These are phyloP conservation scores for Ceratocystis lukuohia DNA, from an alignment of 2,329 filamentous ascomycete species.

Conservation along the genomic window DNA sequence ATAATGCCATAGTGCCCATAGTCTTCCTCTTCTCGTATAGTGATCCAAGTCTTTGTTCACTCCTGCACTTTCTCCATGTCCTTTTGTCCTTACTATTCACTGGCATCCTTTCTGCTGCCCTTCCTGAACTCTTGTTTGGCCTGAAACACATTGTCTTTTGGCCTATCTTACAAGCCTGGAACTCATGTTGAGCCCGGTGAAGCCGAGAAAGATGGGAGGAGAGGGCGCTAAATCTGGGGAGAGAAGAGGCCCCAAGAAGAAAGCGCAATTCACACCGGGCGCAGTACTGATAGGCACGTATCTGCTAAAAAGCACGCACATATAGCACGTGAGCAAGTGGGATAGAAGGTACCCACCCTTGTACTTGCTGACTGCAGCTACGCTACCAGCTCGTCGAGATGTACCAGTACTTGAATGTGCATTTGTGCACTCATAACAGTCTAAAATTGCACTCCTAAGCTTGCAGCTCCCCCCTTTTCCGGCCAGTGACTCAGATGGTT, in stretches of 20 bases:
- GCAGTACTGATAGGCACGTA: background rate
- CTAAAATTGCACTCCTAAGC: background rate
- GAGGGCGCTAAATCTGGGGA: background rate
- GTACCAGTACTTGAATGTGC: background rate
- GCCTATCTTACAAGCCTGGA: background rate
- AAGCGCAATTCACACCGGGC: background rate
- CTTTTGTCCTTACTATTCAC: background rate
- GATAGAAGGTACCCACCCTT: background rate
- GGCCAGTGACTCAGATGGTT: background rate
- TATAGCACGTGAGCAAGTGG: background rate
- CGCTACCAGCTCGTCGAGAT: background rate
- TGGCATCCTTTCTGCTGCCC: background rate
- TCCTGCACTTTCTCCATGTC: background rate
- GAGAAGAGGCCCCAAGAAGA: background rate
- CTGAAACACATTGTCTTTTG: constrained; percentile 7
- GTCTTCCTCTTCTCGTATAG: constrained; percentile 5
- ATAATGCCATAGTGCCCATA: background rate
- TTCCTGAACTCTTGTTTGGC: background rate
- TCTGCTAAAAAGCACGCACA: background rate
- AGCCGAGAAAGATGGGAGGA: background rate
- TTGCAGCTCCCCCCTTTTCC: background rate
- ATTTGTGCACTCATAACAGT: background rate
- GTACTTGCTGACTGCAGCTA: too few species aligned
- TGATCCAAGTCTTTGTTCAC: constrained; percentile 5
- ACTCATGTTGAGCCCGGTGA: background rate